phyloP scores from a whole-genome alignment of 768 basidiomycete genomes.

The Phanerochaete carnosa region DNA sequence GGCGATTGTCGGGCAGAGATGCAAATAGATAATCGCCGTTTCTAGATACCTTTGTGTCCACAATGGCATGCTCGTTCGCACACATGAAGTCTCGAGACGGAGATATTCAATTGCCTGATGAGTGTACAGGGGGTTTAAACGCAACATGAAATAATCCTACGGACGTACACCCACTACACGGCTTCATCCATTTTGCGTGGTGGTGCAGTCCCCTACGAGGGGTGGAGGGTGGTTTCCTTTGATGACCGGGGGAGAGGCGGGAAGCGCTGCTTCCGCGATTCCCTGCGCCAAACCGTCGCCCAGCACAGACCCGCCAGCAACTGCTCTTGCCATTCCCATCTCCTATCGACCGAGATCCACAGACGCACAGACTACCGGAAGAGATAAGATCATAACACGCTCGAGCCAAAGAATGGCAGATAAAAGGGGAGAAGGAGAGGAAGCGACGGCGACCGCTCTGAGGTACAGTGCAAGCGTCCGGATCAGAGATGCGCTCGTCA shows the following conservation, averaged over 20 bases:
- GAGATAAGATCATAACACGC: slow-evolving; percentile 4
- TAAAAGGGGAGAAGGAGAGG: slow-evolving; percentile 6
- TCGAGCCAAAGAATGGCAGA: not conserved
- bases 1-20: slow-evolving; percentile 78
- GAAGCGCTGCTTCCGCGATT: slow-evolving; percentile 33
- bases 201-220: not conserved
- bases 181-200: not conserved
- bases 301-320: slow-evolving; percentile 20
- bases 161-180: not conserved
- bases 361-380: slow-evolving; percentile 10
- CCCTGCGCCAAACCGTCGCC: slow-evolving; percentile 24
- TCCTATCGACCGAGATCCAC: slow-evolving; percentile 8
- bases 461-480: slow-evolving; percentile 7
- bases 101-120: not conserved
- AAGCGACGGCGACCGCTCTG: slow-evolving; percentile 16
- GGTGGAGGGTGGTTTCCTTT: not conserved
- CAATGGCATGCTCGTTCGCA: not conserved
- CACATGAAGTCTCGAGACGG: not conserved
- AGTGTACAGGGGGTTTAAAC: slow-evolving; percentile 2
- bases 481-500: slow-evolving; percentile 13
- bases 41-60: not conserved
- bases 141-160: slow-evolving; percentile 6
- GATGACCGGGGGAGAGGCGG: slow-evolving; percentile 21
- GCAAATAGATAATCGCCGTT: slow-evolving; percentile 50
- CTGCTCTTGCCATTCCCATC: slow-evolving; percentile 21